Percentiles rank a stretch among this genome's conserved stretches.
Evolutionary conservation across 441 rosid genomes (phyloP).

Genomic region (Corymbia calophylla): DNA sequence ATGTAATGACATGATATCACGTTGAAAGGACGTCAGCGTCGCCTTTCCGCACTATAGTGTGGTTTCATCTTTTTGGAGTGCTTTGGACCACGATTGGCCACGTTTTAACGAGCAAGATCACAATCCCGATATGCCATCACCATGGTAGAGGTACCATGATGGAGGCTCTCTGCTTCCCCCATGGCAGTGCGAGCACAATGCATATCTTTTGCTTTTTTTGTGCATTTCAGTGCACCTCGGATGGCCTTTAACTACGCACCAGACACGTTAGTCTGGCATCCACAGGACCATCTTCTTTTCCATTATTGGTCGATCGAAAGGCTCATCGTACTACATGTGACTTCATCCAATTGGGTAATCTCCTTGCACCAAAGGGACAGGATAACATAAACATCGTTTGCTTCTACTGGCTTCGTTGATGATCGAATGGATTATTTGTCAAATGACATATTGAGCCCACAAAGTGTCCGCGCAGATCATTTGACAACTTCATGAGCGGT

Average conservation of each 20-base stretch:
- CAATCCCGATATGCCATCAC: not conserved
- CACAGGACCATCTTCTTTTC: not conserved
- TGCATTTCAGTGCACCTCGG: not conserved
- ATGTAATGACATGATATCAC: not conserved
- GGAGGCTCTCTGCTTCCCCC: not conserved
- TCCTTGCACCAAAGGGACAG: not conserved
- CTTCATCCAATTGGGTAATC: not conserved
- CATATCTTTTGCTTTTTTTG: not conserved
- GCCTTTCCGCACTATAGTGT: not conserved
- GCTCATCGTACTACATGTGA: not conserved
- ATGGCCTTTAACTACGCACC: not conserved
- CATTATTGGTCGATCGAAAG: not conserved
- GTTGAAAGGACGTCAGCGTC: fast-evolving
- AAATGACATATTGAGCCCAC: not conserved
- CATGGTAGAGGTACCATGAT: not conserved
- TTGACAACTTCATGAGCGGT: not conserved
- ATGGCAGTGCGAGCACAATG: not conserved
- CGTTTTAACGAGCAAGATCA: not conserved
- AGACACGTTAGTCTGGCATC: not conserved
- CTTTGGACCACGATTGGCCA: not conserved
- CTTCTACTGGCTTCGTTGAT: not conserved
- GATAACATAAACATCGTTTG: not conserved
- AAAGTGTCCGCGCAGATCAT: not conserved
- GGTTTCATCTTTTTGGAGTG: not conserved
- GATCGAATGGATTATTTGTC: not conserved